Conservation (phyloP, 2,329 filamentous ascomycete genomes). For the Apiospora pterosperma region DNA sequence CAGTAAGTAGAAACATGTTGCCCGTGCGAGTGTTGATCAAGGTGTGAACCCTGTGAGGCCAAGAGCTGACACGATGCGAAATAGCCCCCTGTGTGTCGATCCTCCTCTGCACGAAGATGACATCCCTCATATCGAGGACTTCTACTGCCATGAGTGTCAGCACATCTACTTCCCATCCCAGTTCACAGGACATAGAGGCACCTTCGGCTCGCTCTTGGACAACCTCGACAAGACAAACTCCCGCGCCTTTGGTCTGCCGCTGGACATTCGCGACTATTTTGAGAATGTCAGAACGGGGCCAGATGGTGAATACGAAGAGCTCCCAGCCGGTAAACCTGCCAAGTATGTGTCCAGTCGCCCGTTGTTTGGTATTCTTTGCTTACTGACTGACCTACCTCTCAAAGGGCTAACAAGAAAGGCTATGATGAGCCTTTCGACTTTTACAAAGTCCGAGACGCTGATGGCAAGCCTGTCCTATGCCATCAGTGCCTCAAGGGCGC, state of each 20-base stretch:
- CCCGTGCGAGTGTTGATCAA: background rate
- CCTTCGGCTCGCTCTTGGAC: constrained; percentile 61
- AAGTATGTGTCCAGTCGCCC: constrained; percentile 48
- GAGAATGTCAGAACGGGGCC: constrained; percentile 73
- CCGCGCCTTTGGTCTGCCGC: constrained; percentile 69
- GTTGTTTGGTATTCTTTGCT: background rate
- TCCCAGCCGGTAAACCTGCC: constrained; percentile 39
- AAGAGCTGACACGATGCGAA: background rate
- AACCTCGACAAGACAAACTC: constrained; percentile 66
- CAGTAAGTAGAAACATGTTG: constrained; percentile 41
- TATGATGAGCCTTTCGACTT: constrained; percentile 65
- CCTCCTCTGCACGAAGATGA: constrained; percentile 62
- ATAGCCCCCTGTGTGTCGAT: constrained; percentile 72
- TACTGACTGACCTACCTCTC: constrained; percentile 33
- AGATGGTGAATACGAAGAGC: constrained; percentile 79
- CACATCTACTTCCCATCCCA: constrained; percentile 42
- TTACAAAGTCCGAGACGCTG: constrained; percentile 64
- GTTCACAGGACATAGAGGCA: constrained; percentile 45
- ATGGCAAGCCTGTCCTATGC: constrained; percentile 76
- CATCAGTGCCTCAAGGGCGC: constrained; percentile 68
- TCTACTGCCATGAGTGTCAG: constrained; percentile 77
- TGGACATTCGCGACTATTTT: constrained; percentile 69
- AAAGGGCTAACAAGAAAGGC: constrained; percentile 46
- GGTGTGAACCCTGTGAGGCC: background rate
- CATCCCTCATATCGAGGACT: constrained; percentile 65